phyloP scores from a whole-genome alignment of 106 monocot genomes.

The Iris macrosiphon region DNA sequence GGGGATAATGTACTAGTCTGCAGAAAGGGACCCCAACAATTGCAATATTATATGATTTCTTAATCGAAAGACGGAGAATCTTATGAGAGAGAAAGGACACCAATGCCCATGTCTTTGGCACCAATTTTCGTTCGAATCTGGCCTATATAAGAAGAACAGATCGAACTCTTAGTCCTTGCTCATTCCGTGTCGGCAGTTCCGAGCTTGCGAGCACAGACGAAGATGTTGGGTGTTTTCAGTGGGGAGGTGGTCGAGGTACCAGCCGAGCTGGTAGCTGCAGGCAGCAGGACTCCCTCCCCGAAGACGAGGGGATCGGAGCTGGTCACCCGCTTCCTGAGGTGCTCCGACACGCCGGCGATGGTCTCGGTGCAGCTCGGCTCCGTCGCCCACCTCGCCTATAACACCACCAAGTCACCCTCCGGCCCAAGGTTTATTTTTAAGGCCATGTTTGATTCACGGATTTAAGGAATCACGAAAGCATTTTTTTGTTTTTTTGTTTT shows the following conservation, averaged over 20 bases:
- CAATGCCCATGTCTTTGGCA: no score
- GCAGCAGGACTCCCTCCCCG: slow-evolving; percentile 88
- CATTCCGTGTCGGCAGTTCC: no score
- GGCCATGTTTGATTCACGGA: background rate
- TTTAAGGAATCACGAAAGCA: background rate
- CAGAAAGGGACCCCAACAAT: no score
- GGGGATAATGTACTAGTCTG: no score
- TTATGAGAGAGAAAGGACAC: no score
- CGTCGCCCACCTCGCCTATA: slow-evolving; percentile 52
- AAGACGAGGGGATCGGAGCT: slow-evolving; percentile 78
- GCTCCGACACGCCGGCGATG: slow-evolving; percentile 12
- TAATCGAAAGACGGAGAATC: no score
- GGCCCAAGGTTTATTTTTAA: slow-evolving; percentile 46
- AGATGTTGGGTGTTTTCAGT: slow-evolving; percentile 92
- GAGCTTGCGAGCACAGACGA: no score
- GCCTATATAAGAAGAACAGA: no score
- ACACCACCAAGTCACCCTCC: slow-evolving; percentile 47
- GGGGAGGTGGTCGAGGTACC: slow-evolving; percentile 75
- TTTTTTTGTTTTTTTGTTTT: no score
- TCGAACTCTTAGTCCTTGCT: no score
- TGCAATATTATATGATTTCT: no score
- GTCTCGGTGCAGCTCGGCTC: slow-evolving; percentile 54
- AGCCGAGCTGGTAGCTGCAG: slow-evolving; percentile 76
- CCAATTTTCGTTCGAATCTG: no score
- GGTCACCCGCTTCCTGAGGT: slow-evolving; percentile 39